These are phyloP conservation scores for Beta vulgaris DNA, from an alignment of 148 eudicot species.

Conservation along the genomic window DNA sequence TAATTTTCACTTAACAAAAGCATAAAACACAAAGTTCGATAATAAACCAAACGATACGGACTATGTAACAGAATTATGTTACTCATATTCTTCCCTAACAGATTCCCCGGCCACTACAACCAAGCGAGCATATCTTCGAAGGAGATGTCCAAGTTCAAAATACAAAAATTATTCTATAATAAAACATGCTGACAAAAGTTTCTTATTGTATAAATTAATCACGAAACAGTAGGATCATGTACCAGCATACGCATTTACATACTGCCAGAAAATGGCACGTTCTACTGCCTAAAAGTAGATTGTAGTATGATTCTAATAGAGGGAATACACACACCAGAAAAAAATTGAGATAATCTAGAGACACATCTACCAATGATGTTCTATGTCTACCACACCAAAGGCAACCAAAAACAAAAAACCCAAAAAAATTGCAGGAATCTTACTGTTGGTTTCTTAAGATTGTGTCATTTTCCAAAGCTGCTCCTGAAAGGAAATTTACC, in stretches of 20 bases:
- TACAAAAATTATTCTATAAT: neutral
- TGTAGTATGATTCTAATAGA: neutral
- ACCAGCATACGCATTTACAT: neutral
- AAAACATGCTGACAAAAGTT: neutral
- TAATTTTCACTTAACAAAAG: too few species aligned
- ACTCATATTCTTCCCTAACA: neutral
- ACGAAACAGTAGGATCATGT: neutral
- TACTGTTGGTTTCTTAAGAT: conserved; percentile 90
- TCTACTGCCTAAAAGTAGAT: neutral
- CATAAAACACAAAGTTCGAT: neutral
- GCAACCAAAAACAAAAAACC: conserved; percentile 16
- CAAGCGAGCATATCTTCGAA: too few species aligned
- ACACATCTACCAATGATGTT: neutral
- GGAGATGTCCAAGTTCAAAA: neutral
- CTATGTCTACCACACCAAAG: conserved; percentile 4
- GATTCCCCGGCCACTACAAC: too few species aligned
- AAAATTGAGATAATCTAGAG: neutral
- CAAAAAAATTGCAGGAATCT: conserved; percentile 28
- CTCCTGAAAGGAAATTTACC: conserved; percentile 64
- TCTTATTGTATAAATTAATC: neutral
- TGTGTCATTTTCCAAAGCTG: conserved; percentile 72
- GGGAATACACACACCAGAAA: neutral
- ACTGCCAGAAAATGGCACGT: neutral
- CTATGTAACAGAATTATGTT: neutral
- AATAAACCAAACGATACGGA: neutral